Evolutionary conservation across 257 asterid species (phyloP), one percentile per base, ranked within the genome.

Genomic region (Solanum chmielewskii): DNA sequence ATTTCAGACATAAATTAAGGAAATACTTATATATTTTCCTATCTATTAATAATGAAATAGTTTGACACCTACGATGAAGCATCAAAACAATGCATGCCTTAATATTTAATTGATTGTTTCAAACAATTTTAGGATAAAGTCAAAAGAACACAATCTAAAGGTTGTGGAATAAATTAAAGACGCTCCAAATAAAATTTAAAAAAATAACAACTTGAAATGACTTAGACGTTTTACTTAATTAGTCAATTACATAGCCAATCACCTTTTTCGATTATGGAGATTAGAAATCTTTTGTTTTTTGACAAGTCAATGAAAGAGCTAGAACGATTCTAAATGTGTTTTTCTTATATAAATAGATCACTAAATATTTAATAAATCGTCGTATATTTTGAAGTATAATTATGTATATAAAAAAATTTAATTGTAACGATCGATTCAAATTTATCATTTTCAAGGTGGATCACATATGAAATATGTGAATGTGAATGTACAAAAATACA

Each of bases 21-120:
- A 3, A 0, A 3, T 31, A 31, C 33, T 0, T 31, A 31, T 31
- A 0, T 1, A 33, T 33, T 3, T 33, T 33, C 35, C 1, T 3
- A 33, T 3, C 1, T 3, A 33, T 33, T 33, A 33, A 33, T 18
- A 14, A 76, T 76, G n/a, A 76, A 76, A 42, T n/a, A 76, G 37
- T 42, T 76, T 76, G 60, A 76, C n/a, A n/a, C 39, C 23, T 13
- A n/a, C 5, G 20, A 14, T 41, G 59, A 76, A 42, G n/a, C 37
- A 42, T 25, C 62, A 16, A 18, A 23, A 77, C n/a, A n/a, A 42
- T n/a, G n/a, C 60, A 41, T 4, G n/a, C 42, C 35, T 76, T 7
- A 23, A n/a, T 41, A 42, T 76, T 42, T 76, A 18, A 16, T 7
- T 25, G 62, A 52, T 52, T 6, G n/a, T 77, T 77, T 77, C 33